Percentiles rank a stretch among this genome's conserved stretches.
phyloP scores from a whole-genome alignment of 140 eudicot species.

The Erigeron philadelphicus region DNA sequence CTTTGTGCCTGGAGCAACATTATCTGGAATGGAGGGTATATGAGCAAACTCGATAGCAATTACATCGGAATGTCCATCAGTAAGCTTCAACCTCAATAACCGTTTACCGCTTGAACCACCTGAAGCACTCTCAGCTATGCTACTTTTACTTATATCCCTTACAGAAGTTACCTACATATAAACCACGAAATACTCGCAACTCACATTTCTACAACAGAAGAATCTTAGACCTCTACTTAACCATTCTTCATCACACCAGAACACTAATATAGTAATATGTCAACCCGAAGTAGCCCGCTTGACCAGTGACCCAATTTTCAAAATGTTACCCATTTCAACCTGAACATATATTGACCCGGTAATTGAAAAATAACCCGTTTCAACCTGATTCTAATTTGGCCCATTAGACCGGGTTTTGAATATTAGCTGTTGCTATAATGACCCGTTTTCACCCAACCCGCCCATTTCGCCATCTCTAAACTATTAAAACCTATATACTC shows the following conservation, averaged over 20 bases:
- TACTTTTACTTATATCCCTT: constrained; percentile 67
- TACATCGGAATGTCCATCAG: constrained; percentile 72
- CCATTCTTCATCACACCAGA: neutral
- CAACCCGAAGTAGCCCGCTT: too few species aligned
- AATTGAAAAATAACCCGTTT: too few species aligned
- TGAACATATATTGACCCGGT: too few species aligned
- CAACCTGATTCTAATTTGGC: too few species aligned
- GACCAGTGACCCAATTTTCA: too few species aligned
- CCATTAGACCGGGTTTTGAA: too few species aligned
- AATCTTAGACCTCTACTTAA: neutral
- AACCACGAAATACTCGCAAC: neutral
- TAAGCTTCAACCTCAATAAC: constrained; percentile 64
- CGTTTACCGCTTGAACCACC: constrained; percentile 48
- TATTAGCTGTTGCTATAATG: too few species aligned
- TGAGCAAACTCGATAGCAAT: constrained; percentile 70
- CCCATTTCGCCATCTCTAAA: too few species aligned
- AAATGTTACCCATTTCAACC: too few species aligned
- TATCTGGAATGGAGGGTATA: constrained; percentile 63
- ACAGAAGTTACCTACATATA: constrained; percentile 53
- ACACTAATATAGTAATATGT: too few species aligned
- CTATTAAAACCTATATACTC: too few species aligned
- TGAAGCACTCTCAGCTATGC: constrained; percentile 39
- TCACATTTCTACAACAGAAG: constrained; percentile 14
- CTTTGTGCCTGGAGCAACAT: constrained; percentile 83
- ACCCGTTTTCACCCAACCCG: too few species aligned